phyloP scores from a whole-genome alignment of 768 basidiomycete genomes.

The Russula griseocarnosa region DNA sequence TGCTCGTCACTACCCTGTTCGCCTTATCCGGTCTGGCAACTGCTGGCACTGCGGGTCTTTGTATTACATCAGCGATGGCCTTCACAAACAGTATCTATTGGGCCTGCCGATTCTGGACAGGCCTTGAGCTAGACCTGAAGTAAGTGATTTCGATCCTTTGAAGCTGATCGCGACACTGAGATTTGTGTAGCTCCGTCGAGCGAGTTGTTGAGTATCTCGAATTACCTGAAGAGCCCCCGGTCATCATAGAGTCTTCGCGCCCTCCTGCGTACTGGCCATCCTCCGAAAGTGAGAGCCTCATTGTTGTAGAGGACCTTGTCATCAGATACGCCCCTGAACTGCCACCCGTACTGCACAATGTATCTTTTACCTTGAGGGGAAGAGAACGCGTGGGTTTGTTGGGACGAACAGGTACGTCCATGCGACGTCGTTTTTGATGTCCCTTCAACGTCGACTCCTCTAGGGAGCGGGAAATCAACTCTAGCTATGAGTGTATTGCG shows the following conservation, averaged over 20 bases:
- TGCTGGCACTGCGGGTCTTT: constrained; percentile 63
- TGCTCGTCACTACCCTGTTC: constrained; percentile 73
- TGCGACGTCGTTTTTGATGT: not conserved
- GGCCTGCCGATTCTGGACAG: constrained; percentile 49
- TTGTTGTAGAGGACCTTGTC: constrained; percentile 69
- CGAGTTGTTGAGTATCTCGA: constrained; percentile 89
- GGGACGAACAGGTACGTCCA: constrained; percentile 60
- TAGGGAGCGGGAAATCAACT: constrained; percentile 77
- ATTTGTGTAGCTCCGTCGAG: constrained; percentile 66
- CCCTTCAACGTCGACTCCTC: constrained; percentile 9
- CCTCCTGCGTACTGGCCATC: constrained; percentile 95
- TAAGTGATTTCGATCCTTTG: constrained; percentile 36
- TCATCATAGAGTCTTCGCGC: constrained; percentile 64
- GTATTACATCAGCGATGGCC: constrained; percentile 70
- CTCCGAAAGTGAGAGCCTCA: constrained; percentile 52
- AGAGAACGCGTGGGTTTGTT: constrained; percentile 75
- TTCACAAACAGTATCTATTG: constrained; percentile 53
- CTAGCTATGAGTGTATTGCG: constrained; percentile 82
- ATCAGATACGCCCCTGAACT: constrained; percentile 84
- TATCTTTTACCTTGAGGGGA: constrained; percentile 69
- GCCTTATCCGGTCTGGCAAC: constrained; percentile 57
- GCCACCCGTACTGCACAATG: constrained; percentile 69
- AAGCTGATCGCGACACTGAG: constrained; percentile 17
- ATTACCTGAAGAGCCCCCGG: constrained; percentile 82
- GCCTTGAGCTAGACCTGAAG: constrained; percentile 73